Base-by-base conservation (phyloP, 2,329 filamentous ascomycete species). In the Diaporthe citrichinensis region DNA sequence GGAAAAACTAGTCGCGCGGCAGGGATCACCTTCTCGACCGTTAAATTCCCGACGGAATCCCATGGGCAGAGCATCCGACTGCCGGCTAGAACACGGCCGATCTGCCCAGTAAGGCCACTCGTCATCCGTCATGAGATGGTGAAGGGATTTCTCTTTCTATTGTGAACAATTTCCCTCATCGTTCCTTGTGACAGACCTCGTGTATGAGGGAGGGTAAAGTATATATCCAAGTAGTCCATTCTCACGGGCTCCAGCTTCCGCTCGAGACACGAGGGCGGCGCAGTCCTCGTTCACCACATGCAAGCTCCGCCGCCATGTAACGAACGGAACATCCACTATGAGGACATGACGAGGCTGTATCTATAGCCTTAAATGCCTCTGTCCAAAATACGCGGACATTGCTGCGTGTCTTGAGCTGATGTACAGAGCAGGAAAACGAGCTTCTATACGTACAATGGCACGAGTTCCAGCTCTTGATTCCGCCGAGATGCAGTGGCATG, bases 1-100 rank as follows among this genome's bases (percentile, higher is more conserved):
- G 75, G 75, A 78, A 76, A 76, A 76, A 59, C 59, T 65, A 55
- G 46, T 65, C 28, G 7, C 17, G 25, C 4, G 5, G 36, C 71
- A 73, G 44, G 71, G 71, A 65, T 73, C 46, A 4, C n/a, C 55
- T 6, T 36, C 41, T 59, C 71, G 65, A 69, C 49, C 15, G 34
- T 55, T 53, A 41, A 55, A 69, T 69, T 69, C 65, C 65, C 65
- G 65, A 69, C 65, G 65, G 65, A 55, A 69, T 41, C 46, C 65
- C 65, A 31, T 53, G 23, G 44, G 65, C 46, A 68, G 65, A 53
- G 46, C 65, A 68, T 68, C 65, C 65, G 65, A 53, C 65, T 68
- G 49, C 65, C 49, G 65, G 65, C 65, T 69, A 55, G 65, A 69
- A 17, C 65, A 55, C 46, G 46, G 8, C 46, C 65, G 23, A 39